Evolutionary conservation across 345 rosid species (phyloP), one percentile per base, ranked within the genome.

Genomic region (Toxicodendron radicans): DNA sequence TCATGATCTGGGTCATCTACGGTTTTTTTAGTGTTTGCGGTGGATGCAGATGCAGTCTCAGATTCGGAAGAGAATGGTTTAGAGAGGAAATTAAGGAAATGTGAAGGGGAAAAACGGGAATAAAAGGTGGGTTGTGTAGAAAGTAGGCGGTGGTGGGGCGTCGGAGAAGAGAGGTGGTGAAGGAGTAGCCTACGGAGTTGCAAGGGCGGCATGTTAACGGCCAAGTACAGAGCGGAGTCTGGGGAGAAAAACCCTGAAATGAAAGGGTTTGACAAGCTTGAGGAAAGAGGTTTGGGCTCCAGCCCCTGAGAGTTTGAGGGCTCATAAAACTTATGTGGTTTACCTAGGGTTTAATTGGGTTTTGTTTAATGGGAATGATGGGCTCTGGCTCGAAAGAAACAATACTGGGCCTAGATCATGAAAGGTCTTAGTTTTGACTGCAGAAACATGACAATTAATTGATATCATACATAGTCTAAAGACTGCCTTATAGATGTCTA

Each of bases 111-210:
- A 7, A 70, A 75, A 3, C 17, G 73, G n/a, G 83, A 71, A 60
- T 74, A 38, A 32, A 83, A 35, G 33, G 76, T 30, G n/a, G 58
- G 70, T 4, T 45, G 74, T 45, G 57, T 52, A 23, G 11, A 56
- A 64, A 72, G 70, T 11, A 66, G 30, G 17, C 56, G 65, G 1
- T 68, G 80, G 0, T 63, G 12, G 10, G 58, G 27, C 11, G 53
- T 48, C n/a, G 77, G 62, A 62, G 86, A 32, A 54, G 90, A 73
- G 38, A 58, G 12, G 62, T 71, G 73, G 9, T 45, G 85, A 71
- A 65, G 81, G 38, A 89, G 83, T 1, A 87, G 83, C 5, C 83
- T 76, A 51, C 90, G 88, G 73, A 89, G 89, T 43, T 86, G 91
- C 75, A 77, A 80, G 52, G 90, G 84, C 73, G 91, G 89, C 92